These are phyloP conservation scores for Hydnum rufescens DNA, from an alignment of 768 basidiomycete species.

Conservation along the genomic window DNA sequence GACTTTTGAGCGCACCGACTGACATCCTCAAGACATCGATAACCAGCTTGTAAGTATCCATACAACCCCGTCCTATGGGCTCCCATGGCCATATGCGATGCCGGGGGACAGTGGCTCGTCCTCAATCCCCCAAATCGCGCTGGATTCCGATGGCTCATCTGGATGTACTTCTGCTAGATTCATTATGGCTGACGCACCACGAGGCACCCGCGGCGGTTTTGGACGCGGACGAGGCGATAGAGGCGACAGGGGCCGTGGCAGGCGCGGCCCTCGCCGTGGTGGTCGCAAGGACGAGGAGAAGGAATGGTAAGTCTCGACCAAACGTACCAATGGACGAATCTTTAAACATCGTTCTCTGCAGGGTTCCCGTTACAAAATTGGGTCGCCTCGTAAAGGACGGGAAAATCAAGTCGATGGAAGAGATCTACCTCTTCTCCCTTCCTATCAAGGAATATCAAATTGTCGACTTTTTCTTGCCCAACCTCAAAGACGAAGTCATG, in stretches of 20 bases:
- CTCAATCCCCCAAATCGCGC: too few species aligned
- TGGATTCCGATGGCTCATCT: not conserved
- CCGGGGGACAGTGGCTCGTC: too few species aligned
- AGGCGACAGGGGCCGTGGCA: constrained; percentile 12
- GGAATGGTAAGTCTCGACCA: constrained; percentile 54
- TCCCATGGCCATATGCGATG: too few species aligned
- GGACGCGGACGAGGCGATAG: constrained; percentile 8
- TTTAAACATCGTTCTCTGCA: constrained; percentile 15
- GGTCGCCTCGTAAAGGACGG: constrained; percentile 98
- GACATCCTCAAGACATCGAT: too few species aligned
- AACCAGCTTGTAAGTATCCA: too few species aligned
- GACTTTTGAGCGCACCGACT: too few species aligned
- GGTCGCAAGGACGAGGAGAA: constrained; percentile 99
- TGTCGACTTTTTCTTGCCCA: constrained; percentile 97
- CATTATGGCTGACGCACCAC: constrained; percentile 1
- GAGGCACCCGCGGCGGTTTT: constrained; percentile 3
- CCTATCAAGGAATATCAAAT: constrained; percentile 99
- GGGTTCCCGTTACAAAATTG: constrained; percentile 97
- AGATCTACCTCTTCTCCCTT: constrained; percentile 99
- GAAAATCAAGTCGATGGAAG: constrained; percentile 99
- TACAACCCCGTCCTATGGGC: too few species aligned
- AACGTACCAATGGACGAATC: not conserved
- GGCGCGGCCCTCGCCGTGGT: constrained; percentile 76
- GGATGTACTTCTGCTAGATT: not conserved
- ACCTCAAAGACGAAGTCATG: constrained; percentile 99